Evolutionary conservation across 345 rosid species (phyloP).

Genomic region (Gossypium rotundifolium): DNA sequence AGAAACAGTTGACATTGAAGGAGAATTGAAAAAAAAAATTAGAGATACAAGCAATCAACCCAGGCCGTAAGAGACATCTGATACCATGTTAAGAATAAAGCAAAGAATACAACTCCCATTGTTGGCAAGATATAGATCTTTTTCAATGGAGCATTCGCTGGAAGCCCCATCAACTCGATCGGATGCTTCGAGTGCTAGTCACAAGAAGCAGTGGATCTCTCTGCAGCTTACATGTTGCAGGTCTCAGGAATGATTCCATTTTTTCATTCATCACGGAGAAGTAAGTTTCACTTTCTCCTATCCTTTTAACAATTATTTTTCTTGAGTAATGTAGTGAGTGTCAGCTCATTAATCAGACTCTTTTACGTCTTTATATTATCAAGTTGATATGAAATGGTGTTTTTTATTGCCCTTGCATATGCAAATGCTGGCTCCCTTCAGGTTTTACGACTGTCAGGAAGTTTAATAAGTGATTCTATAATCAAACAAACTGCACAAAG

Average conservation of each 20-base stretch:
- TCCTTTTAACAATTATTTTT: not conserved
- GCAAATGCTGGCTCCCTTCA: constrained; percentile 77
- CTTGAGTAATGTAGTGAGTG: no score
- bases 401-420: constrained; percentile 19
- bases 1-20: no score
- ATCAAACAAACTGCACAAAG: constrained; percentile 58
- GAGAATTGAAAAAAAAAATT: no score
- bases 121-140: constrained; percentile 92
- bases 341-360: no score
- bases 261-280: constrained; percentile 71
- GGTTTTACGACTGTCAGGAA: constrained; percentile 56
- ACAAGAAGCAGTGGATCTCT: constrained; percentile 67
- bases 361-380: no score
- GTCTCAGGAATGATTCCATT: constrained; percentile 42
- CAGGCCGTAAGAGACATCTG: no score
- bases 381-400: constrained; percentile 5
- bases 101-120: no score
- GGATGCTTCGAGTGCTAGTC: constrained; percentile 72
- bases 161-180: constrained; percentile 39
- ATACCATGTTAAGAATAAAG: no score
- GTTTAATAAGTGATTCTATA: constrained; percentile 40
- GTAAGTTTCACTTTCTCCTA: constrained; percentile 37
- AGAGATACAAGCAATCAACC: no score
- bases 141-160: constrained; percentile 62
- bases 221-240: constrained; percentile 54